Evolutionary conservation across 176 grass and related monocot genomes (phyloP).

Genomic region (Aechmea fasciata): DNA sequence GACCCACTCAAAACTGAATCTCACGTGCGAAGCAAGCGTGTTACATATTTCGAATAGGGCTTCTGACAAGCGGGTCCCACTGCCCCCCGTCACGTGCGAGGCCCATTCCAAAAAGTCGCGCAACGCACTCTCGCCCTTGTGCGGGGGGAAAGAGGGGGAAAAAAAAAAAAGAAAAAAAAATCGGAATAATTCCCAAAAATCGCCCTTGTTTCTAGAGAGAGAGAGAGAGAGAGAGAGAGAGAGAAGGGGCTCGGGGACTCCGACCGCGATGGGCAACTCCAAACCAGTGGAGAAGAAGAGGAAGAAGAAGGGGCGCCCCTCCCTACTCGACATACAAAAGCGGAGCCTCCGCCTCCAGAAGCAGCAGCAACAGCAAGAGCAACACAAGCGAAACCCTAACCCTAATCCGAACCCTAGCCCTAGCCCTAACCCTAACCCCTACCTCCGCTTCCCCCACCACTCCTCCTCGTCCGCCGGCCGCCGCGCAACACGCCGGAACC

Average conservation of each 20-base stretch:
- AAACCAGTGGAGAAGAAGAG: slow-evolving; percentile 20
- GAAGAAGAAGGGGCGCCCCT: slow-evolving; percentile 48
- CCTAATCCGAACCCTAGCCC: slow-evolving; percentile 25
- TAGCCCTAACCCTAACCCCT: slow-evolving; percentile 8
- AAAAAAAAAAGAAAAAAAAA: background rate
- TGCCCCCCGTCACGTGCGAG: no score
- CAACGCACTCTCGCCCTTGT: no score
- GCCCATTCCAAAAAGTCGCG: no score
- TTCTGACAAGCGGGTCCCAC: no score
- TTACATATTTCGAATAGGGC: no score
- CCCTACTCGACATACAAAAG: slow-evolving; percentile 42
- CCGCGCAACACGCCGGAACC: slow-evolving; percentile 10
- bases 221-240: slow-evolving; percentile 7
- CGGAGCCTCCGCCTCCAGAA: slow-evolving; percentile 30
- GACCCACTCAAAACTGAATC: no score
- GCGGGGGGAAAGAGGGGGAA: no score
- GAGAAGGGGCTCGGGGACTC: background rate
- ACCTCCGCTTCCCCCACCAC: slow-evolving; percentile 14
- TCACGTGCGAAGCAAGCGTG: no score
- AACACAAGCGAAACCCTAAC: slow-evolving; percentile 11
- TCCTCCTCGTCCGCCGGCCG: slow-evolving; percentile 7
- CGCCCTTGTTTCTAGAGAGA: slow-evolving; percentile 24
- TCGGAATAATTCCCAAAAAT: slow-evolving; percentile 5
- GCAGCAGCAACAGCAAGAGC: slow-evolving; percentile 8
- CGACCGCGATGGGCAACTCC: slow-evolving; percentile 29